phyloP scores from a whole-genome alignment of 2,329 filamentous ascomycete species.

The Hysterium pulicare region DNA sequence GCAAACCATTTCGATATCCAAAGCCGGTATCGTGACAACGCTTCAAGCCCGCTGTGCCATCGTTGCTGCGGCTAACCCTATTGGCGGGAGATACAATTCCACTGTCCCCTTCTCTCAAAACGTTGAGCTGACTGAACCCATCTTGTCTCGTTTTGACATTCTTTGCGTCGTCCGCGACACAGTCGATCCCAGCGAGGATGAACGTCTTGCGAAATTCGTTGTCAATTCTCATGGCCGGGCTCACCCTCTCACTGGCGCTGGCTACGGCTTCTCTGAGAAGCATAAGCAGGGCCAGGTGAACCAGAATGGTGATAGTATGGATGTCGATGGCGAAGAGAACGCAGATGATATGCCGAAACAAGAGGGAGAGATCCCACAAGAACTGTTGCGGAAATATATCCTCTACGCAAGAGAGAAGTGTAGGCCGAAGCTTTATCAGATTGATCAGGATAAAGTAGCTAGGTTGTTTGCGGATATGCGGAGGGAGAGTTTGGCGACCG shows the following conservation, averaged over 20 bases:
- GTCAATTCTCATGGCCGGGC: conserved; percentile 91
- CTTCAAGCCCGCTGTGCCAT: conserved; percentile 94
- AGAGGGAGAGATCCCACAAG: conserved; percentile 78
- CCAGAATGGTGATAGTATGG: conserved; percentile 47
- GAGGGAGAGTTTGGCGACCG: conserved; percentile 85
- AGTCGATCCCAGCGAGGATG: conserved; percentile 87
- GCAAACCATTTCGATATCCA: conserved; percentile 98
- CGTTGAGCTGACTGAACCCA: conserved; percentile 94
- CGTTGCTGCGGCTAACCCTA: conserved; percentile 93
- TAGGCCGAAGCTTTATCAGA: conserved; percentile 89
- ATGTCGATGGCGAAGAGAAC: conserved; percentile 50
- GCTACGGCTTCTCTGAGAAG: conserved; percentile 28
- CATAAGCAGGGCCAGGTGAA: conserved; percentile 19
- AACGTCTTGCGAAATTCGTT: conserved; percentile 89
- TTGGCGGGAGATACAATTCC: conserved; percentile 93
- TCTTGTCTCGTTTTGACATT: conserved; percentile 96
- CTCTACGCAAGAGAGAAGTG: conserved; percentile 89
- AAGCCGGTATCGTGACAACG: conserved; percentile 96
- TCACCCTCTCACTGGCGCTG: conserved; percentile 58
- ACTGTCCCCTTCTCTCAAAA: conserved; percentile 95
- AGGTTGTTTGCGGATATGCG: conserved; percentile 95
- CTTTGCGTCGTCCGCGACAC: conserved; percentile 94
- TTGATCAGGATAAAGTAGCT: conserved; percentile 96
- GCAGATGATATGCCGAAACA: conserved; percentile 48
- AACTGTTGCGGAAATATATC: conserved; percentile 92